These are phyloP conservation scores for Microbotryum lychnidis-dioicae DNA, from an alignment of 1,284 basidiomycete genomes.

Conservation along the genomic window DNA sequence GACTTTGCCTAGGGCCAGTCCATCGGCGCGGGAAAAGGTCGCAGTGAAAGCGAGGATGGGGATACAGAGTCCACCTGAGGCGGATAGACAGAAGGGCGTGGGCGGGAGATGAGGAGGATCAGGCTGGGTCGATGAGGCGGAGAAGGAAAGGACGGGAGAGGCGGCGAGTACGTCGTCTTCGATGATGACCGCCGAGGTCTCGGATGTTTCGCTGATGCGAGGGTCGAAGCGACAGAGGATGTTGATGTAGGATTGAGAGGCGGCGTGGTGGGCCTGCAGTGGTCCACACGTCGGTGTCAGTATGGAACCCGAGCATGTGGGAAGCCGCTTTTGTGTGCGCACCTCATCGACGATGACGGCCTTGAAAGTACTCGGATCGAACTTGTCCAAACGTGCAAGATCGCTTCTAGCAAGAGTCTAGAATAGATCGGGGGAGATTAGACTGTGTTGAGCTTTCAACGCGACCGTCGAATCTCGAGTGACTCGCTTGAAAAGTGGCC, in stretches of 20 bases:
- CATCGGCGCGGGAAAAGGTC: constrained; percentile 87
- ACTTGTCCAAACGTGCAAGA: constrained; percentile 60
- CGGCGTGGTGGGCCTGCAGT: constrained; percentile 75
- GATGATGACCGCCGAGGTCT: constrained; percentile 1
- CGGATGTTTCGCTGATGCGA: constrained; percentile 7
- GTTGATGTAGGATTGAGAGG: constrained; percentile 73
- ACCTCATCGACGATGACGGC: constrained; percentile 78
- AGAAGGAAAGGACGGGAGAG: neutral
- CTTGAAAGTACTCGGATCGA: constrained; percentile 62
- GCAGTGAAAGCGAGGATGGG: constrained; percentile 93
- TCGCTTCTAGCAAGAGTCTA: constrained; percentile 11
- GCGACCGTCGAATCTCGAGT: neutral
- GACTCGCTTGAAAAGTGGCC: constrained; percentile 24
- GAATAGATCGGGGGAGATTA: neutral
- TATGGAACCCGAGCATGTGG: neutral
- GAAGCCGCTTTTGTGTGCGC: neutral
- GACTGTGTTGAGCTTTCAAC: neutral
- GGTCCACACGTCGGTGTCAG: neutral
- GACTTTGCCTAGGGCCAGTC: constrained; percentile 75
- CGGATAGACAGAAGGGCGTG: neutral
- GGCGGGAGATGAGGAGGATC: neutral
- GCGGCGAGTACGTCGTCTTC: neutral
- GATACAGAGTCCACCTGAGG: constrained; percentile 42
- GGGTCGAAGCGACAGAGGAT: constrained; percentile 68
- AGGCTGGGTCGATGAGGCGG: constrained; percentile 26